These are phyloP conservation scores for Sclerotinia spermophila DNA, from an alignment of 2,329 filamentous ascomycete genomes.

Conservation along the genomic window DNA sequence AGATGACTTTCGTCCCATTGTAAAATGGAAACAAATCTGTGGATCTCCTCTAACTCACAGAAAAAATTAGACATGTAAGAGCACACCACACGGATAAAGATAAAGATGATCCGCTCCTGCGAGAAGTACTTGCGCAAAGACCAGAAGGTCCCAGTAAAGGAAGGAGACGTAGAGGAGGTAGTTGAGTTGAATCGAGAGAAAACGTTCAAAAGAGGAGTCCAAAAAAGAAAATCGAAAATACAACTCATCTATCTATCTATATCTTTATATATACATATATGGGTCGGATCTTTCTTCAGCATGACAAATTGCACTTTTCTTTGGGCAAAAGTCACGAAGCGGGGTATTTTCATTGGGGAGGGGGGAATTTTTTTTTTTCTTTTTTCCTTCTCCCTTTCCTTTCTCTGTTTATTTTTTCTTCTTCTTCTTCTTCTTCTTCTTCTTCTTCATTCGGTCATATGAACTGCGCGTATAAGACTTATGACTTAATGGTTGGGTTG, in stretches of 20 bases:
- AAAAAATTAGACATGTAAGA: slow-evolving; percentile 71
- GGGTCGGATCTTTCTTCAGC: background rate
- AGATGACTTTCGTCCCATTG: background rate
- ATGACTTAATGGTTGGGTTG: background rate
- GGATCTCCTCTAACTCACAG: background rate
- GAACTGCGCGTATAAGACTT: background rate
- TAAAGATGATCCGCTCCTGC: slow-evolving; percentile 77
- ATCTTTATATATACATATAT: background rate
- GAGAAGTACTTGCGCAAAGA: slow-evolving; percentile 81
- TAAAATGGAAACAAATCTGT: background rate
- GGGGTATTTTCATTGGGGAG: background rate
- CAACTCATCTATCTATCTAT: background rate
- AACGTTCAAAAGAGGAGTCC: background rate
- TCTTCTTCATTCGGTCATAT: too few species aligned
- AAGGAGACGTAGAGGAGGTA: slow-evolving; percentile 56
- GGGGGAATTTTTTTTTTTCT: background rate
- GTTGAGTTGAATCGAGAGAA: background rate
- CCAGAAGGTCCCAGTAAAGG: slow-evolving; percentile 81
- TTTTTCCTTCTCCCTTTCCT: background rate
- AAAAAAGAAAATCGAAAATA: background rate
- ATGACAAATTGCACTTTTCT: background rate
- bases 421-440: too few species aligned
- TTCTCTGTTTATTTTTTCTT: too few species aligned
- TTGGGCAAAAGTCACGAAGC: background rate
- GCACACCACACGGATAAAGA: slow-evolving; percentile 88